Evolutionary conservation across 805 yeast genomes (phyloP), one percentile per base, ranked within the genome.

Genomic region (Saccharomycopsis synnaedendra): DNA sequence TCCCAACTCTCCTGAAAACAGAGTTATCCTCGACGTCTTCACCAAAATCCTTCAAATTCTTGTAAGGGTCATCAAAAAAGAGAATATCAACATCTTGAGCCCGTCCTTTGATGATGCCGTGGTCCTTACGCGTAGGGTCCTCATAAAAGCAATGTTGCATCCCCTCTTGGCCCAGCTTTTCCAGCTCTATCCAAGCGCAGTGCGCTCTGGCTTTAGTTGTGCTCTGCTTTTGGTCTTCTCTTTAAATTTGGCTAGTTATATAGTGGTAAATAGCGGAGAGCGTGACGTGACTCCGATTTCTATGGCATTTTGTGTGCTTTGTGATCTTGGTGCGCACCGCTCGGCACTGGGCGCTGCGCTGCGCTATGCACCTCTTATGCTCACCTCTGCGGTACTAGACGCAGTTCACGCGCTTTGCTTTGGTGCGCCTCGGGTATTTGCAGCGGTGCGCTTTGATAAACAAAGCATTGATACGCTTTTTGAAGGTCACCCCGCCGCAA

Each of bases 261-360:
- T 77, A 6, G 69, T 80, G 6, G 63, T 79, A 2, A 64, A 80
- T 39, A 72, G 78, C 29, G 88, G 89, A 0, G 76, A 74, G 45
- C 68, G 71, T 35, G 78, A 75, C 56, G 75, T 84, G 5, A 63
- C 78, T 38, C 79, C 81, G 1, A 65, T 82, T 32, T 70, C 78
- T 3, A 64, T 72, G 48, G 66, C 82, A 1, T 67, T 72, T 9
- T 64, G 79, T 1, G 67, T 78, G 9, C 74, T 80, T 57, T 76
- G 76, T 58, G 86, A 80, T 55, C 72, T 77, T 60, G 19, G 19
- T 19, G 19, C 19, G 19, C 19, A 19, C 19, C 19, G 19, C 19
- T 19, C 19, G 19, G 19, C 19, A 19, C 19, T 19, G 19, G 19
- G 19, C 19, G 19, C 19, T 19, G 19, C 19, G 19, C 19, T 19